Percentiles rank a stretch among this genome's conserved stretches.
Evolutionary conservation across 805 yeast species (phyloP).

Genomic region (Schwanniomyces sp.): DNA sequence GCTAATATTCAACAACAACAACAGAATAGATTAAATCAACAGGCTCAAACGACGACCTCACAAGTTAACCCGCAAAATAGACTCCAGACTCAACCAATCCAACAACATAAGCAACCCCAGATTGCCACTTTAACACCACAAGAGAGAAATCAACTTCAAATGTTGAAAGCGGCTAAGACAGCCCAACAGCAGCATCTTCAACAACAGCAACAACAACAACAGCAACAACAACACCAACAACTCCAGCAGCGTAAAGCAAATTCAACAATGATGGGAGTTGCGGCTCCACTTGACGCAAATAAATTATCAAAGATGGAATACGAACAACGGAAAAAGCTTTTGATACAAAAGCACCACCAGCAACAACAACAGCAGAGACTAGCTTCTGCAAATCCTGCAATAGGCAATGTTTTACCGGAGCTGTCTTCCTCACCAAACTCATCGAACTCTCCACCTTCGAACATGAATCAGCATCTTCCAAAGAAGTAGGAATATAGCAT

Average conservation of each 20-base stretch:
- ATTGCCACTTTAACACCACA: constrained; percentile 43
- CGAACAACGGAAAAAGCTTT: constrained; percentile 36
- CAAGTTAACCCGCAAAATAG: constrained; percentile 1
- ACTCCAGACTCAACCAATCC: constrained; percentile 2
- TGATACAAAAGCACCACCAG: constrained; percentile 33
- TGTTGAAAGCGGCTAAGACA: constrained; percentile 35
- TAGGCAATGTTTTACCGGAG: neutral
- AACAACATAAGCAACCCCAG: constrained; percentile 20
- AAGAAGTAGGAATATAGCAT: neutral
- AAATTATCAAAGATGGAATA: constrained; percentile 30
- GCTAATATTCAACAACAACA: constrained; percentile 58
- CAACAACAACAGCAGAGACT: constrained; percentile 20
- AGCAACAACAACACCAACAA: constrained; percentile 19
- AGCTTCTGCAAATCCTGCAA: constrained; percentile 2
- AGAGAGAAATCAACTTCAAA: constrained; percentile 42
- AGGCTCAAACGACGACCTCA: constrained; percentile 12
- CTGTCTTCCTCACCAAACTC: constrained; percentile 3
- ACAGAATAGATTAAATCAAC: constrained; percentile 30
- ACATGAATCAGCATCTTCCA: neutral
- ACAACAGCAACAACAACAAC: constrained; percentile 19
- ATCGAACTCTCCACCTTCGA: constrained; percentile 1
- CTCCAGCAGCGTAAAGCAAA: constrained; percentile 7
- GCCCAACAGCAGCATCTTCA: constrained; percentile 27
- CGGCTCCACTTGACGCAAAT: constrained; percentile 18
- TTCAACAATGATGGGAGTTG: constrained; percentile 7